Conservation (phyloP, 441 rosid genomes). For the Biscutella laevigata region DNA sequence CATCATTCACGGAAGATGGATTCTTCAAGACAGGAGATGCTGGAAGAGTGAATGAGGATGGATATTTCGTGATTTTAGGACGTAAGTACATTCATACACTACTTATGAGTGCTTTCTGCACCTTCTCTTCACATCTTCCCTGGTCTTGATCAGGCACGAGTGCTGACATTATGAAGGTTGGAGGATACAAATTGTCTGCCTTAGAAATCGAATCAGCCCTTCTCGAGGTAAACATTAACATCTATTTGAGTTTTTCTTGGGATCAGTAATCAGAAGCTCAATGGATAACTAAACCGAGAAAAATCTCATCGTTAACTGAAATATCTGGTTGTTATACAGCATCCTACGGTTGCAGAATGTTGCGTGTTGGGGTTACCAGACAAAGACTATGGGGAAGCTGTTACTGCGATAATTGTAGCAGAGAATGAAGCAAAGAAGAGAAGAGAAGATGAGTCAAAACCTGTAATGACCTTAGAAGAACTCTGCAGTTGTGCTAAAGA, state of each 20-base stretch:
- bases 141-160: slow-evolving; percentile 53
- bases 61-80: slow-evolving; percentile 79
- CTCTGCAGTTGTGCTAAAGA: slow-evolving; percentile 87
- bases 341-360: slow-evolving; percentile 75
- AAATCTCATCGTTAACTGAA: not conserved
- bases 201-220: slow-evolving; percentile 87
- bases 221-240: slow-evolving; percentile 54
- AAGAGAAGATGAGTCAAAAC: slow-evolving; percentile 37
- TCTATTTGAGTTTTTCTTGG: not conserved
- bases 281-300: not conserved
- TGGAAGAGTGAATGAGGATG: slow-evolving; percentile 76
- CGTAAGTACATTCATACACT: slow-evolving; percentile 32
- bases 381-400: slow-evolving; percentile 82
- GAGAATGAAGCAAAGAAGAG: slow-evolving; percentile 41
- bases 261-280: not conserved
- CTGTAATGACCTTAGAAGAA: slow-evolving; percentile 63
- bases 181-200: slow-evolving; percentile 93
- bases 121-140: not conserved
- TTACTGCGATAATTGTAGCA: slow-evolving; percentile 63
- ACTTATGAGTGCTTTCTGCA: not conserved
- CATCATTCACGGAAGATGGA: slow-evolving; percentile 76
- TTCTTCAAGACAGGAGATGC: slow-evolving; percentile 97
- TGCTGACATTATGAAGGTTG: slow-evolving; percentile 96
- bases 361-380: slow-evolving; percentile 88
- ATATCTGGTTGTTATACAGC: slow-evolving; percentile 39